A percentile compares a stretch with the other conserved stretches of the same genome.
Evolutionary conservation across 345 rosid genomes (phyloP).

Genomic region (Gossypium thurberi): DNA sequence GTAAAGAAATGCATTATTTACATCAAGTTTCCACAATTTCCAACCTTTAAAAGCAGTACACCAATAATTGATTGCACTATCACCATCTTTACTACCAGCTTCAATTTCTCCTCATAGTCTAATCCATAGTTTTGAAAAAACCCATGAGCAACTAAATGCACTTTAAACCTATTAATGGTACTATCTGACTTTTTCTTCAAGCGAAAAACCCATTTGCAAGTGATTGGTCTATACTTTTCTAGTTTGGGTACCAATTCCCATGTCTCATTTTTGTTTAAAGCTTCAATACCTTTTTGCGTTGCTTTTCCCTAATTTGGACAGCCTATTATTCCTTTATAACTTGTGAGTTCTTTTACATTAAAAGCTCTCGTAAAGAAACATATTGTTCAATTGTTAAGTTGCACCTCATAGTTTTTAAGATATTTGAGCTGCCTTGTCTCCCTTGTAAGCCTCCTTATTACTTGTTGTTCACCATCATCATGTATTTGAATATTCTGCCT

Average conservation of each 20-base stretch:
- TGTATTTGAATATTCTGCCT: no score
- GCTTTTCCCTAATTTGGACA: background rate
- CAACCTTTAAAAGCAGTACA: background rate
- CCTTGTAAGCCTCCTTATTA: background rate
- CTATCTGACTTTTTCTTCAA: background rate
- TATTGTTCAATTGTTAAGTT: no score
- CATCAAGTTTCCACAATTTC: conserved; percentile 1
- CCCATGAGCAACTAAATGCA: background rate
- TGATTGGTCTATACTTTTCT: background rate
- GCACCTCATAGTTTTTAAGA: no score
- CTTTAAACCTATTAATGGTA: background rate
- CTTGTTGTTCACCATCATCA: no score
- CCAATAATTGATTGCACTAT: background rate
- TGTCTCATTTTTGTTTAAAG: no score
- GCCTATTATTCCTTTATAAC: background rate
- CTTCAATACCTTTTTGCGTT: background rate
- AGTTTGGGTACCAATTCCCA: background rate
- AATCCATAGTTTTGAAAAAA: background rate
- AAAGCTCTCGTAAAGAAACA: background rate
- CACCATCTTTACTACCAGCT: background rate
- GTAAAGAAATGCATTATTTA: background rate
- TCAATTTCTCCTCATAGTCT: background rate
- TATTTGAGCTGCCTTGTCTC: no score
- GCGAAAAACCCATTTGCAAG: background rate
- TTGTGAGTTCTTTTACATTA: background rate